Conservation (phyloP, 352 stramenopile species). For the Nothophytophthora sp. region DNA sequence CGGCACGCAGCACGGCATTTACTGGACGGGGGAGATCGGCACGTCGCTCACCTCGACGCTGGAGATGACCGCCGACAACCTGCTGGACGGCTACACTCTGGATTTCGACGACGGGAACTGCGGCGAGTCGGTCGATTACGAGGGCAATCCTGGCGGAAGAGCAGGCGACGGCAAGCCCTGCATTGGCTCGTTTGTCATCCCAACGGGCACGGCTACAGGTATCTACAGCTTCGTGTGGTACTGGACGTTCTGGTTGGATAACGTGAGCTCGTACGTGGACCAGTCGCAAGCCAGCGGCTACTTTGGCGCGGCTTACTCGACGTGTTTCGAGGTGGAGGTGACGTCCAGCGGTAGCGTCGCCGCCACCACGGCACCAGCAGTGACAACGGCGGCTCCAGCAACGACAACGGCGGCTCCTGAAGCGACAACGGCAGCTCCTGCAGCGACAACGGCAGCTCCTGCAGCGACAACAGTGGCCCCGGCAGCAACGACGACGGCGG, state of each 20-base stretch:
- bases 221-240: conserved; percentile 76
- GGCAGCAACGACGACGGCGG: conserved; percentile 1
- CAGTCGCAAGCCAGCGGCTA: conserved; percentile 50
- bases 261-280: conserved; percentile 48
- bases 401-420: neutral
- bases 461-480: conserved; percentile 1
- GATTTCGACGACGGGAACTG: too few species aligned
- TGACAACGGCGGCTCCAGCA: neutral
- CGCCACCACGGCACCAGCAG: conserved; percentile 1
- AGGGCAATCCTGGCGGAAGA: too few species aligned
- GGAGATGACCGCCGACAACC: too few species aligned
- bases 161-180: too few species aligned
- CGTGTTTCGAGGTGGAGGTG: conserved; percentile 73
- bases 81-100: too few species aligned
- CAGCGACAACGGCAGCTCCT: neutral
- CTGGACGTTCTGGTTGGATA: conserved; percentile 68
- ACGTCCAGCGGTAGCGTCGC: neutral
- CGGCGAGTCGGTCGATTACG: too few species aligned
- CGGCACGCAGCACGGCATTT: too few species aligned
- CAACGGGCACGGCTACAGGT: conserved; percentile 37
- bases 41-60: too few species aligned
- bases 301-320: conserved; percentile 68
- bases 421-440: neutral
- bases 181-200: conserved; percentile 51
- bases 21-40: too few species aligned